Percentiles rank a stretch among this genome's conserved stretches.
Evolutionary conservation across 2,329 filamentous ascomycete genomes (phyloP).

Genomic region (Tolypocladium pustulatum): DNA sequence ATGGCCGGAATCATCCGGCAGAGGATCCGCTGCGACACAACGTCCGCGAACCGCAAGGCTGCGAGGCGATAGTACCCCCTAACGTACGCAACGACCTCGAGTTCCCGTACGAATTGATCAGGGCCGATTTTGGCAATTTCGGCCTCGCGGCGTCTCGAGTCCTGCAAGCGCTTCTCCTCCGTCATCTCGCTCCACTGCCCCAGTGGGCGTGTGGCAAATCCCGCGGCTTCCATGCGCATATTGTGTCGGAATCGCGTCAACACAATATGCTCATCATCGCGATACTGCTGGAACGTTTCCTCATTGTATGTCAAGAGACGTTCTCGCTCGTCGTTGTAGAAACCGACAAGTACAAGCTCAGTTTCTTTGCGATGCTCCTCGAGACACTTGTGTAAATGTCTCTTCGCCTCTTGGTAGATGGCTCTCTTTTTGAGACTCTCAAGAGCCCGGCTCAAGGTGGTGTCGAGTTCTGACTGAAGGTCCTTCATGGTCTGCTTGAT

Average conservation of each 20-base stretch:
- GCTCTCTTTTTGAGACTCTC: slow-evolving; percentile 33
- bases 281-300: slow-evolving; percentile 34
- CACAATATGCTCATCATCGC: slow-evolving; percentile 32
- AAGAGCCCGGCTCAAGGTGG: slow-evolving; percentile 37
- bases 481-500: slow-evolving; percentile 35
- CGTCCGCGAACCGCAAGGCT: slow-evolving; percentile 52
- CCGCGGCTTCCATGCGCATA: slow-evolving; percentile 32
- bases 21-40: slow-evolving; percentile 34
- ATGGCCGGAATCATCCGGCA: slow-evolving; percentile 38
- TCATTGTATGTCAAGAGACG: slow-evolving; percentile 49
- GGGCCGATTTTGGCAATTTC: slow-evolving; percentile 37
- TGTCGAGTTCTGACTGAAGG: slow-evolving; percentile 33
- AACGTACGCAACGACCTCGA: slow-evolving; percentile 52
- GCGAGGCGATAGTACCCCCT: slow-evolving; percentile 62
- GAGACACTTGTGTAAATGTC: slow-evolving; percentile 34
- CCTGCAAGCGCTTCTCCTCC: slow-evolving; percentile 34
- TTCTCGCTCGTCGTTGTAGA: slow-evolving; percentile 42
- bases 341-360: slow-evolving; percentile 25
- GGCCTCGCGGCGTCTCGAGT: slow-evolving; percentile 28
- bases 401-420: slow-evolving; percentile 36
- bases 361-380: slow-evolving; percentile 25
- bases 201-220: slow-evolving; percentile 16
- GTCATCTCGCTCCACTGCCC: slow-evolving; percentile 34
- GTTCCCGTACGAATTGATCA: slow-evolving; percentile 49
- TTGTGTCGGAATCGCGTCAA: slow-evolving; percentile 38